Base-by-base conservation (phyloP, 2,329 filamentous ascomycete species). In the Colletotrichum caudatum region DNA sequence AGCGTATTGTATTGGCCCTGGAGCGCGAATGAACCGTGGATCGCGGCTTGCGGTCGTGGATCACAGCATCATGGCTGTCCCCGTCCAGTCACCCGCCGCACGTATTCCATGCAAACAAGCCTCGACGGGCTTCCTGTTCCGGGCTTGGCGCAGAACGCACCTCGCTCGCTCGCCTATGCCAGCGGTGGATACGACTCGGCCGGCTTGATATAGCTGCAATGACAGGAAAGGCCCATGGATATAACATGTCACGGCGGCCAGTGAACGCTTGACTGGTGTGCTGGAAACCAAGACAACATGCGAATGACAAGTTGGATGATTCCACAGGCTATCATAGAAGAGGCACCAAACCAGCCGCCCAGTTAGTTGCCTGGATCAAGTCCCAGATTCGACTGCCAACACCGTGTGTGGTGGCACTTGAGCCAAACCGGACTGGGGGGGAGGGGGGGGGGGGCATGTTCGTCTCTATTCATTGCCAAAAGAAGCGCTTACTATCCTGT, bases 261-360 rank as follows among this genome's bases (percentile, higher is more conserved):
- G 46, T n/a, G 9, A 23, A 23, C 11, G n/a, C n/a, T 23, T 12
- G 9, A 14, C 46, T 50, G 4, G 9, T 6, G 9, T 14, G 1
- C 14, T 50, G 11, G 2, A 23, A 48, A 11, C 20, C 14, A 20
- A 23, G 51, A 54, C 26, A 20, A 33, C 18, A 33, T 14, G 14
- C 46, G 46, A 26, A 26, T 16, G 12, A 6, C n/a, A 20, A 44
- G 41, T 1, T 20, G 18, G 6, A 44, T 44, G 16, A 20, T 44
- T 44, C 41, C 41, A 44, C 41, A 44, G 16, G 41, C 41, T 20
- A 7, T 16, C n/a, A n/a, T n/a, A n/a, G n/a, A 20, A 20, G 8
- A 8, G 41, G 18, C 66, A 69, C 66, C 60, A 66, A 69, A 65
- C 37, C 53, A 66, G 58, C 54, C 66, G 37, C 62, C 54, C 54